Evolutionary conservation across 495 filamentous ascomycete species (phyloP).

Genomic region (Beverwykella pulmonaria): DNA sequence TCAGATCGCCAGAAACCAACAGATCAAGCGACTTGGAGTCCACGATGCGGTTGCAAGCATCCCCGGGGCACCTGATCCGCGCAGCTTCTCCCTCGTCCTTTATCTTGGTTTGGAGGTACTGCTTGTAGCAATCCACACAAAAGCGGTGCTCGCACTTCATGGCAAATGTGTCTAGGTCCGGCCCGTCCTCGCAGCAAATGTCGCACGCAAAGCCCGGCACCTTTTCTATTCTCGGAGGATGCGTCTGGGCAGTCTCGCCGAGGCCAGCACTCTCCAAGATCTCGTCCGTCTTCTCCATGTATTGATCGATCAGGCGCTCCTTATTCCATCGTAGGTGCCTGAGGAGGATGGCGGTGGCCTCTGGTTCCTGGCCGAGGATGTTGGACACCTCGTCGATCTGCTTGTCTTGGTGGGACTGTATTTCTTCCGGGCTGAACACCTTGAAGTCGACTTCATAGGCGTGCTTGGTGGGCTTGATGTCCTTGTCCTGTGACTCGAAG

Average conservation of each 20-base stretch:
- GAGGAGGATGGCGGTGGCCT: constrained; percentile 84
- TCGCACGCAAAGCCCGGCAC: constrained; percentile 83
- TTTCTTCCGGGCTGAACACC: constrained; percentile 75
- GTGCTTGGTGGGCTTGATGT: constrained; percentile 68
- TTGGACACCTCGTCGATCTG: constrained; percentile 86
- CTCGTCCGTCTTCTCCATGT: constrained; percentile 80
- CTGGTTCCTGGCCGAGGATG: constrained; percentile 82
- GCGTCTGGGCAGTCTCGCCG: constrained; percentile 59
- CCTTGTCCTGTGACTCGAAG: constrained; percentile 72
- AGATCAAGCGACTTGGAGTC: constrained; percentile 86
- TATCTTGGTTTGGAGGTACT: constrained; percentile 90
- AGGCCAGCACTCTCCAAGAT: constrained; percentile 87
- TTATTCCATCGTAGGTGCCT: constrained; percentile 93
- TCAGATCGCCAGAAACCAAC: constrained; percentile 73
- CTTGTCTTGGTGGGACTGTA: constrained; percentile 77
- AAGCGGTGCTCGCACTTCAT: constrained; percentile 97
- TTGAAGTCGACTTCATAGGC: constrained; percentile 84
- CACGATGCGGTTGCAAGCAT: constrained; percentile 85
- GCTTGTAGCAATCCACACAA: constrained; percentile 88
- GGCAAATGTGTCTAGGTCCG: constrained; percentile 81
- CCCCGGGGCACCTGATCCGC: constrained; percentile 88
- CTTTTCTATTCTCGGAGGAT: constrained; percentile 65
- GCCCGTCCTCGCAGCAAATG: constrained; percentile 91
- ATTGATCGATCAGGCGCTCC: constrained; percentile 88
- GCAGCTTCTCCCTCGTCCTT: constrained; percentile 92